Percentiles rank a stretch among this genome's conserved stretches.
phyloP scores from a whole-genome alignment of 2,329 filamentous ascomycete species.

The Penicillium sp. region DNA sequence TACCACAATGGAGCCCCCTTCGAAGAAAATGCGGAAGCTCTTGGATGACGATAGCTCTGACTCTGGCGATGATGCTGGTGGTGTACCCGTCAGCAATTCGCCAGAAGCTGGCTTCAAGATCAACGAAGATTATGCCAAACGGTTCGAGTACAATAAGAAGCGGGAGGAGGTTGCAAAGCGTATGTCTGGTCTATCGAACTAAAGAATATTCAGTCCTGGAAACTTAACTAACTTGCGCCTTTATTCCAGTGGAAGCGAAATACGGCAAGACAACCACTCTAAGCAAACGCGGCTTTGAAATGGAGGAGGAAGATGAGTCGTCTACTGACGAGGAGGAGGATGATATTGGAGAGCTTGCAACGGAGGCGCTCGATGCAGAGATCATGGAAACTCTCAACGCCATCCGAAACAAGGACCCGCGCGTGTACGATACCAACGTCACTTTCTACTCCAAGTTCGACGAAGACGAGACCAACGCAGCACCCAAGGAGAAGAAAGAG shows the following conservation, averaged over 20 bases:
- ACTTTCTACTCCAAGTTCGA: slow-evolving; percentile 75
- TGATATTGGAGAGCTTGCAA: slow-evolving; percentile 83
- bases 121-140: slow-evolving; percentile 83
- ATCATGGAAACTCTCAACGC: slow-evolving; percentile 85
- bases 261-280: slow-evolving; percentile 55
- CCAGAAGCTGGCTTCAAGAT: slow-evolving; percentile 64
- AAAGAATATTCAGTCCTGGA: not conserved
- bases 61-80: slow-evolving; percentile 41
- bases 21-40: slow-evolving; percentile 42
- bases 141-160: slow-evolving; percentile 97
- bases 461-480: slow-evolving; percentile 44
- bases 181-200: slow-evolving; percentile 23
- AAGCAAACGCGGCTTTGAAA: slow-evolving; percentile 38
- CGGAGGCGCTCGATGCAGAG: slow-evolving; percentile 79
- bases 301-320: slow-evolving; percentile 62
- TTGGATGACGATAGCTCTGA: slow-evolving; percentile 44
- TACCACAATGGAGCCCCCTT: slow-evolving; percentile 41
- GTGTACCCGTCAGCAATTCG: slow-evolving; percentile 37
- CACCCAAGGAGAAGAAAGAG: slow-evolving; percentile 60
- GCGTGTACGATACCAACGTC: slow-evolving; percentile 77
- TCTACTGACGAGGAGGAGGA: slow-evolving; percentile 80
- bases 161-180: slow-evolving; percentile 73
- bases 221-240: not conserved
- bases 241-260: slow-evolving; percentile 77
- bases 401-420: slow-evolving; percentile 85